These are phyloP conservation scores for Fusarium heterosporum DNA, from an alignment of 2,329 filamentous ascomycete species.

Conservation along the genomic window DNA sequence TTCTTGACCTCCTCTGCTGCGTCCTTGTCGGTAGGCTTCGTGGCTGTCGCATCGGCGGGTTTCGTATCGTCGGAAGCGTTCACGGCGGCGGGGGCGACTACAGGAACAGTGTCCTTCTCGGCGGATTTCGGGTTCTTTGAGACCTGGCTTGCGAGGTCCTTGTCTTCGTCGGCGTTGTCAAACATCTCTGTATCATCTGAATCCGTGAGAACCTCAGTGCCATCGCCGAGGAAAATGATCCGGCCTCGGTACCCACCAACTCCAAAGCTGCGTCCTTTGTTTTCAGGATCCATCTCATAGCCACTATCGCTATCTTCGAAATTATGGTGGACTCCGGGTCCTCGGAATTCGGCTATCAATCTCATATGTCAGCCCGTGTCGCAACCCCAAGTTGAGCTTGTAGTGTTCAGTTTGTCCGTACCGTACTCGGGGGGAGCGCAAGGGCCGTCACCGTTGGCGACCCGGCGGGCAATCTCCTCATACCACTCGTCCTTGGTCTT, in stretches of 20 bases:
- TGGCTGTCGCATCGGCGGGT: slow-evolving; percentile 34
- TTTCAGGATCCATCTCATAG: slow-evolving; percentile 80
- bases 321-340: slow-evolving; percentile 83
- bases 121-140: slow-evolving; percentile 63
- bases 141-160: slow-evolving; percentile 86
- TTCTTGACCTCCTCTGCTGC: slow-evolving; percentile 44
- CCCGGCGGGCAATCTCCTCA: slow-evolving; percentile 90
- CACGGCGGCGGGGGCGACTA: slow-evolving; percentile 39
- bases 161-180: slow-evolving; percentile 85
- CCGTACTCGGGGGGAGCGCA: slow-evolving; percentile 99
- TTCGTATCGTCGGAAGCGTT: slow-evolving; percentile 45
- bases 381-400: slow-evolving; percentile 2
- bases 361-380: slow-evolving; percentile 31
- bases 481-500: slow-evolving; percentile 99
- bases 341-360: slow-evolving; percentile 80
- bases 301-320: slow-evolving; percentile 83
- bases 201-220: slow-evolving; percentile 90
- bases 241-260: slow-evolving; percentile 80
- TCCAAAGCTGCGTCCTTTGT: slow-evolving; percentile 71
- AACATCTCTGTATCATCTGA: slow-evolving; percentile 94
- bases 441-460: slow-evolving; percentile 96
- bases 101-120: slow-evolving; percentile 43
- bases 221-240: slow-evolving; percentile 95
- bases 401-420: slow-evolving; percentile 72
- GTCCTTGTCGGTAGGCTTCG: slow-evolving; percentile 41